Conservation (phyloP, 192 early-diverging fungal species). For the Coemansia erecta region DNA sequence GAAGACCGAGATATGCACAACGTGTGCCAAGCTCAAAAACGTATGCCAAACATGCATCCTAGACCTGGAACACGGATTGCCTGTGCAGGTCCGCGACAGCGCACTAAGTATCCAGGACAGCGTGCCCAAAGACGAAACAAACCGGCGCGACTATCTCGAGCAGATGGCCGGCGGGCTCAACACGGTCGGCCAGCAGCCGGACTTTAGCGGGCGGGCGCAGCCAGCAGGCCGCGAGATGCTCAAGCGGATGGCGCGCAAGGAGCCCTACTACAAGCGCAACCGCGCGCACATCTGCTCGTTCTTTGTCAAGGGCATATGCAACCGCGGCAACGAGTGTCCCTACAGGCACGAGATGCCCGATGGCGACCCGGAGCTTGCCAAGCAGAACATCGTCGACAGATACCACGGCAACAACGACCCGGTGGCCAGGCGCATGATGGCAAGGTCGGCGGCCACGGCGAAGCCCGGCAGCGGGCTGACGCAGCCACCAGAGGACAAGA, state of each 20-base stretch:
- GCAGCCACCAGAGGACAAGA: slow-evolving; percentile 71
- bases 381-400: slow-evolving; percentile 94
- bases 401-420: slow-evolving; percentile 95
- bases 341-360: slow-evolving; percentile 92
- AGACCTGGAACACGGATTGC: slow-evolving; percentile 93
- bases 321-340: slow-evolving; percentile 91
- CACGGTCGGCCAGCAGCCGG: slow-evolving; percentile 16
- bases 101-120: slow-evolving; percentile 72
- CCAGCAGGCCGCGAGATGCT: slow-evolving; percentile 56
- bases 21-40: slow-evolving; percentile 98
- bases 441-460: slow-evolving; percentile 54
- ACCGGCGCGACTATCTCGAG: slow-evolving; percentile 84
- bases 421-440: slow-evolving; percentile 82
- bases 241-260: slow-evolving; percentile 82
- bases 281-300: slow-evolving; percentile 92
- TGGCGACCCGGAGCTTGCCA: slow-evolving; percentile 73
- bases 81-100: slow-evolving; percentile 90
- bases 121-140: slow-evolving; percentile 82
- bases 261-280: slow-evolving; percentile 92
- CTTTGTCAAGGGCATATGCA: slow-evolving; percentile 93
- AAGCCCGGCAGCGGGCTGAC: slow-evolving; percentile 47
- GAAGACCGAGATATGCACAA: slow-evolving; percentile 98
- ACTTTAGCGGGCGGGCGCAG: slow-evolving; percentile 37
- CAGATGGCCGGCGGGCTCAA: slow-evolving; percentile 61
- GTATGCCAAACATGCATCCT: slow-evolving; percentile 96